Evolutionary conservation across 1,139 yeast species (phyloP).

Genomic region (Geotrichum australiense): DNA sequence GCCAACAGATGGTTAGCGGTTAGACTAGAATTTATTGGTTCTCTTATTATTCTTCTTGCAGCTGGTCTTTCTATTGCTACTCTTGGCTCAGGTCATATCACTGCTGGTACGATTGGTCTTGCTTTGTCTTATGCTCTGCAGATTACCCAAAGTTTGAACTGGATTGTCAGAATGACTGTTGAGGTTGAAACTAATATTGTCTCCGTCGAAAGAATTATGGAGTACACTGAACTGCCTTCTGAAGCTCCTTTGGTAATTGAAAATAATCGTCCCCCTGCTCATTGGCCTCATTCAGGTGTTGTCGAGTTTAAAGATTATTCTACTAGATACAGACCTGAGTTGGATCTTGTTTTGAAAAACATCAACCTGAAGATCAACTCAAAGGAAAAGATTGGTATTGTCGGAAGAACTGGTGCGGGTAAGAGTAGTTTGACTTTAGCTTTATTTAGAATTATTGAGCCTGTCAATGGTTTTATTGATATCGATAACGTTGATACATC

Average conservation of each 20-base stretch:
- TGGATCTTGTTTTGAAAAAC: slow-evolving; percentile 71
- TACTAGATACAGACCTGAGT: slow-evolving; percentile 76
- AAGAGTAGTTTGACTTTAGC: slow-evolving; percentile 88
- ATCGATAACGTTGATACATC: slow-evolving; percentile 70
- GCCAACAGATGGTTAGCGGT: slow-evolving; percentile 97
- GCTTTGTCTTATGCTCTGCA: slow-evolving; percentile 90
- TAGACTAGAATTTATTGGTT: slow-evolving; percentile 83
- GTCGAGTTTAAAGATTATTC: slow-evolving; percentile 69
- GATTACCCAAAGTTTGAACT: slow-evolving; percentile 84
- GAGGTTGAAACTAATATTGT: slow-evolving; percentile 97
- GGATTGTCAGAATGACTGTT: slow-evolving; percentile 98
- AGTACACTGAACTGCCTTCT: slow-evolving; percentile 63
- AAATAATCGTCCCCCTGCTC: slow-evolving; percentile 55
- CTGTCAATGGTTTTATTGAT: slow-evolving; percentile 59
- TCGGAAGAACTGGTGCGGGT: slow-evolving; percentile 91
- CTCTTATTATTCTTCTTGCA: slow-evolving; percentile 76
- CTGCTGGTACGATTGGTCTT: slow-evolving; percentile 90
- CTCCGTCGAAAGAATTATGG: slow-evolving; percentile 89
- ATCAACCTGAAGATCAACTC: slow-evolving; percentile 63
- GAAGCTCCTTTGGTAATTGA: slow-evolving; percentile 81
- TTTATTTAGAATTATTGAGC: slow-evolving; percentile 82
- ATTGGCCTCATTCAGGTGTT: slow-evolving; percentile 78
- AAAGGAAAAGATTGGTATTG: slow-evolving; percentile 87
- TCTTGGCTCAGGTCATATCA: slow-evolving; percentile 22
- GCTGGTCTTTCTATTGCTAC: slow-evolving; percentile 43